Evolutionary conservation across 1,284 basidiomycete genomes (phyloP).

Genomic region (Leccinum pallidistipes): DNA sequence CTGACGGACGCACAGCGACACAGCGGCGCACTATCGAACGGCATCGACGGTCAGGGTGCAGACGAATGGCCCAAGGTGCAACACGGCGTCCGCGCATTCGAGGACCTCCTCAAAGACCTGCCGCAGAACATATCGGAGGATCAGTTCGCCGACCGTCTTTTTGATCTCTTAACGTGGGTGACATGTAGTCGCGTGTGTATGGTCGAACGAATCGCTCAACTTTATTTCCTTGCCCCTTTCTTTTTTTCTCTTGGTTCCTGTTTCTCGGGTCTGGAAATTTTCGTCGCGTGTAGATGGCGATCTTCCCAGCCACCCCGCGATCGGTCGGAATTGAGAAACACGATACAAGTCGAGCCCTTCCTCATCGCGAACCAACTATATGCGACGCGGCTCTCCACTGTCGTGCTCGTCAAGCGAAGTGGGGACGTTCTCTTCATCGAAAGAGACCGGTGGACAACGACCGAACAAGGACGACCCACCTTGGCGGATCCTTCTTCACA

Average conservation of each 20-base stretch:
- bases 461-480: conserved; percentile 36
- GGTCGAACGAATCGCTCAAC: conserved; percentile 11
- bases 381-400: conserved; percentile 72
- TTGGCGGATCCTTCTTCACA: conserved; percentile 45
- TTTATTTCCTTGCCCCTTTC: background rate
- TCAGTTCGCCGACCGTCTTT: conserved; percentile 55
- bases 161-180: conserved; percentile 64
- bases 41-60: conserved; percentile 57
- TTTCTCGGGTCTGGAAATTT: conserved; percentile 5
- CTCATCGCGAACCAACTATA: conserved; percentile 39
- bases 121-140: conserved; percentile 44
- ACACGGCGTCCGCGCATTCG: conserved; percentile 51
- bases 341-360: conserved; percentile 60
- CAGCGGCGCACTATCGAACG: conserved; percentile 69
- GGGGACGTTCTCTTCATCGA: conserved; percentile 69
- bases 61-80: conserved; percentile 71
- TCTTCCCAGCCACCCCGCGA: conserved; percentile 45
- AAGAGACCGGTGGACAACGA: conserved; percentile 63
- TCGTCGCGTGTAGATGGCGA: conserved; percentile 43
- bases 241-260: background rate
- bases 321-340: conserved; percentile 55
- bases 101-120: conserved; percentile 38
- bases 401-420: conserved; percentile 62
- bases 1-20: conserved; percentile 49
- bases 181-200: background rate